Conservation (phyloP, 129 eudicot species). For the Chrysanthemum seticuspe region DNA sequence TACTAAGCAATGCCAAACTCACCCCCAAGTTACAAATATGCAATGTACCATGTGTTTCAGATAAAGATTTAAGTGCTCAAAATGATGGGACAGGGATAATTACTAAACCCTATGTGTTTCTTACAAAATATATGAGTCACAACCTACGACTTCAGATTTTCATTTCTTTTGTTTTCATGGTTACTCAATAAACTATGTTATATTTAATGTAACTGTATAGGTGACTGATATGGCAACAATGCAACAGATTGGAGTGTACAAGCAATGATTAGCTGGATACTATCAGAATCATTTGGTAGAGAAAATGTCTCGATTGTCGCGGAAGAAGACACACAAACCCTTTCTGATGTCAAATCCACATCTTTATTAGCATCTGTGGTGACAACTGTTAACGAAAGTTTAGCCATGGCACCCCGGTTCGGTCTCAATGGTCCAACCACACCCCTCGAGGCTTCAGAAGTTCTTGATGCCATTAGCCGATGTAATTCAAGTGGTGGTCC, state of each 20-base stretch:
- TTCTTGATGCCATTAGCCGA: conserved; percentile 65
- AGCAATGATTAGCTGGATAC: conserved; percentile 79
- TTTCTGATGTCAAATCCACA: conserved; percentile 55
- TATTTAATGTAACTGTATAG: not conserved
- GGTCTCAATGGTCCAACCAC: conserved; percentile 61
- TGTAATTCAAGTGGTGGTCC: conserved; percentile 88
- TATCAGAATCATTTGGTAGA: conserved; percentile 63
- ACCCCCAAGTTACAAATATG: no score
- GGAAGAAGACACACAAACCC: conserved; percentile 76
- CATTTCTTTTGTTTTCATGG: no score
- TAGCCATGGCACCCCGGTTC: conserved; percentile 56
- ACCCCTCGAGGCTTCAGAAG: conserved; percentile 50
- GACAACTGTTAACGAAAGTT: conserved; percentile 59
- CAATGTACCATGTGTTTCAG: not conserved
- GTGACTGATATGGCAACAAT: not conserved
- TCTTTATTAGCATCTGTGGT: conserved; percentile 54
- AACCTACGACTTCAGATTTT: not conserved
- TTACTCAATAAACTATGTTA: no score
- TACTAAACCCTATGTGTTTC: not conserved
- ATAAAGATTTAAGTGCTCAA: not conserved
- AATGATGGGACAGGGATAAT: not conserved
- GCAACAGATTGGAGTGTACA: conserved; percentile 92
- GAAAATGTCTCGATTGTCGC: conserved; percentile 82
- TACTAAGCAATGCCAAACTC: no score
- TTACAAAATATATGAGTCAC: not conserved